Base-by-base conservation (phyloP, 345 rosid species). In the Salix koriyanagi region DNA sequence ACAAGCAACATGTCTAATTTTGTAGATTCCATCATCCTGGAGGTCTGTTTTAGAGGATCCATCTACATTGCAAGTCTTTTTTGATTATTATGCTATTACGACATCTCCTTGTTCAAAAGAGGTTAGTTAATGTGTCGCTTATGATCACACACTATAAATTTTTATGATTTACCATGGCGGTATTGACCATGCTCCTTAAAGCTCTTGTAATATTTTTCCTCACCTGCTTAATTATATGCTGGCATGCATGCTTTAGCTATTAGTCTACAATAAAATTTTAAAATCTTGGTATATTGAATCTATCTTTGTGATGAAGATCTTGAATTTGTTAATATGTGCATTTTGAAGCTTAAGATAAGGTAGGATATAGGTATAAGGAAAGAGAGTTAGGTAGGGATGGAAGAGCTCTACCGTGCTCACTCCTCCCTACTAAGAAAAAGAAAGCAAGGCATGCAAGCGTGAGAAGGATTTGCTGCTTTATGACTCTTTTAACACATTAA, bases 21-120 rank as follows among this genome's bases (percentile, higher is more conserved):
- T 77, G 54, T 85, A 96, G 98, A 91, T 96, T 78, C 99, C 99
- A 65, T 85, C 90, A 6, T 79, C 97, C 74, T 94, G 99, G 99
- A 91, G 87, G 80, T 83, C 93, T 52, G 88, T 94, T 83, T 83
- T 96, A 82, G 99, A 96, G 83, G 98, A 96, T 84, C 84, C 98
- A 56, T 82, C 96, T 42, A 96, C 99, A 14, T 84, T 96, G 84
- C 99, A 92, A 85, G 90, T 90, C 66, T 96, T 91, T 85, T 96
- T 94, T 87, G 98, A 96, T 84, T 96, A 96, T 80, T 96, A 96
- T 89, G 89, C 90, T 66, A 86, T 88, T 65, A 83, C 92, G 74
- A 86, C 86, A 58, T 62, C 94, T 16, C 97, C 97, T 74, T 91
- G 94, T 67, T 92, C 98, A n/a, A 96, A 96, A 83, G 98, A 96